Evolutionary conservation across 176 grass and related monocot genomes (phyloP).

Genomic region (Zea mays): Zm-B73-REFERENCE-NAM-5.0 NC_050102.1:138249501-138250000

Average conservation of each 20-base stretch:
- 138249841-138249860: neutral
- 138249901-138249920: too few species aligned
- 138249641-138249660: too few species aligned
- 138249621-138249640: neutral
- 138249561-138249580: constrained; percentile 14
- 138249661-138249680: too few species aligned
- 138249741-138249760: constrained; percentile 32
- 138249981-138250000: too few species aligned
- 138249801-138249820: constrained; percentile 15
- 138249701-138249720: neutral
- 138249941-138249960: too few species aligned
- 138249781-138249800: neutral
- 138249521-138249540: constrained; percentile 9
- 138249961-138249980: too few species aligned
- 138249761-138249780: constrained; percentile 1
- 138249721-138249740: constrained; percentile 37
- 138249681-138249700: neutral
- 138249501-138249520: constrained; percentile 28
- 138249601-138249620: constrained; percentile 7
- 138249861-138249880: neutral
- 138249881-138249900: neutral
- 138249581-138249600: neutral
- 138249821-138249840: constrained; percentile 36
- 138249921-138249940: too few species aligned
- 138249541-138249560: neutral